A percentile compares a stretch with the other conserved stretches of the same genome.
phyloP scores from a whole-genome alignment of 805 yeast species.

The Huiozyma naganishii region DNA sequence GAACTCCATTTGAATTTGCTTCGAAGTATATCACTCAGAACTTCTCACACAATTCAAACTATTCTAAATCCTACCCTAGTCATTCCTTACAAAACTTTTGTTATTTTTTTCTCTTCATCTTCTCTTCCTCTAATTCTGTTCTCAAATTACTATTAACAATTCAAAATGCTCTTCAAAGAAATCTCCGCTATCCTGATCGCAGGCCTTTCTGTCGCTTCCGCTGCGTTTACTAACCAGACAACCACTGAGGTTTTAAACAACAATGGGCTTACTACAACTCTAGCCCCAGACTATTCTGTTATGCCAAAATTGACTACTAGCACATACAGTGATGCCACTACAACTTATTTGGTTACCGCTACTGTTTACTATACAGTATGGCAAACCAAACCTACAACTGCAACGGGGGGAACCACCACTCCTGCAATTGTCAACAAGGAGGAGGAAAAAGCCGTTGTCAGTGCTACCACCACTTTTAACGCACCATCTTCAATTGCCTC shows the following conservation, averaged over 20 bases:
- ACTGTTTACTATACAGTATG: conserved; percentile 16
- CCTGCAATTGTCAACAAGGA: neutral
- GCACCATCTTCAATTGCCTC: conserved; percentile 1
- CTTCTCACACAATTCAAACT: too few relatives aligned
- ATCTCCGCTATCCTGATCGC: conserved; percentile 6
- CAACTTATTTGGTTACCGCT: conserved; percentile 18
- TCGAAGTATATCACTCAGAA: too few relatives aligned
- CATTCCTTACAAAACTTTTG: conserved; percentile 1
- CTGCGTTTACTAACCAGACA: conserved; percentile 13
- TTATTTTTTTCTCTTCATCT: conserved; percentile 1
- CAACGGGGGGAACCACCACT: neutral
- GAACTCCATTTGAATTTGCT: too few relatives aligned
- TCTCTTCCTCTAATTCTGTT: conserved; percentile 1
- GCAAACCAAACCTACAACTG: conserved; percentile 8
- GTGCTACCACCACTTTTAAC: neutral
- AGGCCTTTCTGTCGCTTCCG: conserved; percentile 9
- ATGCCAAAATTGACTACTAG: conserved; percentile 8
- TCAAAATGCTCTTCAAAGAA: conserved; percentile 6
- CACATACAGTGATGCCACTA: conserved; percentile 16
- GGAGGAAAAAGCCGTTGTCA: neutral
- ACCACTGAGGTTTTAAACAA: neutral
- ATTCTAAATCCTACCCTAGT: too few relatives aligned
- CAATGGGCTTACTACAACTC: conserved; percentile 9
- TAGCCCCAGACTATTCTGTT: conserved; percentile 15
- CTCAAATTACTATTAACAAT: conserved; percentile 1